Evolutionary conservation across 371 early-diverging fungal species (phyloP), one percentile per base, ranked within the genome.

Genomic region (Rhizopus stolonifer): DNA sequence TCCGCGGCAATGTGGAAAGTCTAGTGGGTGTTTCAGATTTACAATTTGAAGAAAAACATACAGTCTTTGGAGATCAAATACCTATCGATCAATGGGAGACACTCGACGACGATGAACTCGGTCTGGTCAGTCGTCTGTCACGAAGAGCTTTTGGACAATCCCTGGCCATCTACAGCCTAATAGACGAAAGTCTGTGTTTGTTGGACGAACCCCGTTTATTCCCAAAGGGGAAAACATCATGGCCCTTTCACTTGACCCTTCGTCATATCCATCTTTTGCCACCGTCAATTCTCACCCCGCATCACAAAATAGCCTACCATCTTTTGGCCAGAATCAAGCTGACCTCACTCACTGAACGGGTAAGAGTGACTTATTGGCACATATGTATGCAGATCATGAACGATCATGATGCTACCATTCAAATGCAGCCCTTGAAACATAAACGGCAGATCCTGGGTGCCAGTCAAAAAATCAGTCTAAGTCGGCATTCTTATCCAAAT

Each of bases 291-390:
- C 34, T 64, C 10, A 40, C 60, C 4, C 69, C 72, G 0, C 66
- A 59, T 17, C 72, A 72, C 36, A 44, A 49, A 10, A 64, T 72
- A 10, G 46, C 33, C 3, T 72, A 72, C 19, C 33, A 46, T 13
- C 52, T 72, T 9, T 59, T 48, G 6, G 69, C 64, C 1, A 26
- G 50, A n/a, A 38, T 72, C 23, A 65, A 58, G 31, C 31, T 64
- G 3, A 54, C 58, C 9, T 67, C 68, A 1, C 29, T 67, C 2
- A 31, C 46, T 3, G 72, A 72, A 31, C 52, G 58, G 14, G 21
- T 66, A n/a, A 60, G 58, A 49, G 15, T 70, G 24, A 36, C 58
- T 7, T 69, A 58, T 26, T 64, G 64, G 64, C 58, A 65, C 47
- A 51, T 44, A 1, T 36, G 45, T 29, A 0, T 6, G 29, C 11